A percentile compares a stretch with the other conserved stretches of the same genome.
phyloP scores from a whole-genome alignment of 2,329 filamentous ascomycete genomes.

The Colletotrichum sp. region DNA sequence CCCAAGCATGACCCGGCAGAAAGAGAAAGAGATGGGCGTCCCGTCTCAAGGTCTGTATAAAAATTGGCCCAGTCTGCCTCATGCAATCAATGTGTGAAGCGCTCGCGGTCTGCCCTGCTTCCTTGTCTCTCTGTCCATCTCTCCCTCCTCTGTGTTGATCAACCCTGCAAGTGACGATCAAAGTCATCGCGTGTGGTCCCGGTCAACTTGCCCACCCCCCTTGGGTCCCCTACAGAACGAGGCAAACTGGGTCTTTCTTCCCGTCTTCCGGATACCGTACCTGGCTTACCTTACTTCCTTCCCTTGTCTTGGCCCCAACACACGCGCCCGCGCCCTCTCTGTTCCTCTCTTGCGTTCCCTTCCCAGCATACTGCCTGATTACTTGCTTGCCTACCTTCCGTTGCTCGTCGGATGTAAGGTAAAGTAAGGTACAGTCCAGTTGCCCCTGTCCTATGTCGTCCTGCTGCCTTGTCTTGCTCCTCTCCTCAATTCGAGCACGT shows the following conservation, averaged over 20 bases:
- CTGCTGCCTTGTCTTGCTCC: not conserved
- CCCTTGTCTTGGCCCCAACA: not conserved
- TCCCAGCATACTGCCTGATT: not conserved
- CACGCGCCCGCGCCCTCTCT: not conserved
- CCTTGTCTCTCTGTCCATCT: not conserved
- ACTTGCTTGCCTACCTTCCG: not conserved
- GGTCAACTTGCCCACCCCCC: not conserved
- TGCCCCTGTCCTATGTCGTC: not conserved
- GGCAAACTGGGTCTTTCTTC: not conserved
- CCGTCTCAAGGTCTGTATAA: not conserved
- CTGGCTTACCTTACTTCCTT: not conserved
- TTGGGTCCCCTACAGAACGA: not conserved
- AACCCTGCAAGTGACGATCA: not conserved
- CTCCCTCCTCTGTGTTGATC: not conserved
- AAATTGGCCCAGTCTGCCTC: not conserved
- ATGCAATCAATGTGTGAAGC: not conserved
- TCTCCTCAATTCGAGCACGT: not conserved
- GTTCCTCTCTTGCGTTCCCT: not conserved
- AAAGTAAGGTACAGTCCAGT: not conserved
- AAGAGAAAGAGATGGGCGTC: not conserved
- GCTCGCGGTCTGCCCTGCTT: not conserved
- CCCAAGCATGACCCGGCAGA: not conserved
- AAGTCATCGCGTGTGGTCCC: not conserved
- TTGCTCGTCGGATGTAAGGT: not conserved
- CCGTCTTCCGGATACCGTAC: not conserved